Base-by-base conservation (phyloP, 768 basidiomycete genomes). In the Tulasnella sp. region DNA sequence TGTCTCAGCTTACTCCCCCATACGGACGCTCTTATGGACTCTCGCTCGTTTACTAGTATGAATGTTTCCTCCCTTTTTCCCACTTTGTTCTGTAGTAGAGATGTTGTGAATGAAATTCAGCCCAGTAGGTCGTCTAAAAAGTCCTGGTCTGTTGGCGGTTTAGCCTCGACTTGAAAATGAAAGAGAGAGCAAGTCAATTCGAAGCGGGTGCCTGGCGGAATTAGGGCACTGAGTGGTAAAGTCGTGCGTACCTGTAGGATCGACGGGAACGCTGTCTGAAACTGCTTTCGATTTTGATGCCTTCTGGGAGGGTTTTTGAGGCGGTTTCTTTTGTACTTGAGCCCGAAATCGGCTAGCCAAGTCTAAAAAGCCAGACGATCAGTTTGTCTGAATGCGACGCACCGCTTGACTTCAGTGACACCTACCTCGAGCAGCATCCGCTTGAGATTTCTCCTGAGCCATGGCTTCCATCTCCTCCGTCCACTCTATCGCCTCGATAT, bases 371-470 rank as follows among this genome's bases (percentile, higher is more conserved):
- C n/a, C 17, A 34, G 11, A 32, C 16, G 26, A n/a, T 34, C 3
- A 37, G 67, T n/a, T 47, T 14, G 16, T 8, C 7, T 5, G 4
- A n/a, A 39, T 40, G n/a, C n/a, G n/a, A 41, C 7, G 39, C 19
- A 11, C n/a, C 62, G 26, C 26, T 34, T 35, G 32, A 29, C 17
- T 32, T 59, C 26, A 69, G n/a, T 76, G n/a, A n/a, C n/a, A n/a
- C 82, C 59, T 69, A 90, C 92, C 92, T 83, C 90, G 83, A 29
- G 85, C 85, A 14, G 92, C 91, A 73, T 92, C 91, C 0, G 91
- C 90, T 5, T 85, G 84, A 1, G 85, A 84, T 76, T 92, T 93
- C 74, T 91, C 90, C 26, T 85, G 84, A 39, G 80, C 85, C 82
- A 94, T 80, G 40, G 85, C 82, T 37, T 91, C 90, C 2, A 93